Evolutionary conservation across 371 early-diverging fungal species (phyloP), one percentile per base, ranked within the genome.

Genomic region (Mortierella sp.): DNA sequence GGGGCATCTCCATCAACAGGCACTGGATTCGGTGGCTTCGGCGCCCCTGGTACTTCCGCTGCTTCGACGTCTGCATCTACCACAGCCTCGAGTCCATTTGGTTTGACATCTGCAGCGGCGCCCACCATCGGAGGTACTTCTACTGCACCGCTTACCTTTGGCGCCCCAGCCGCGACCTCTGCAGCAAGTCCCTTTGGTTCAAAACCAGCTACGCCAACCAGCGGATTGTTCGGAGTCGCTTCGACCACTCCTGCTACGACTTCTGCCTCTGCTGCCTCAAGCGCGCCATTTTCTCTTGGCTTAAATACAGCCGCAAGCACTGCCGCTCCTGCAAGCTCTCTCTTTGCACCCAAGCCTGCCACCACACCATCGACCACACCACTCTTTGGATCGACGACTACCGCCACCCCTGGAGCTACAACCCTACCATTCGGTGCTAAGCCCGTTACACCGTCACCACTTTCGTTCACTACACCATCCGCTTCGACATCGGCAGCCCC

Each of bases 401-500:
- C 60, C 27, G 30, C 81, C 1, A 9, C 70, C 12, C 19, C 73
- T 12, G 58, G 50, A 26, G 49, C 70, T 24, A n/a, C 59, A n/a
- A 17, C 17, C 14, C 48, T 56, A 37, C 17, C 65, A 23, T 66
- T 72, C 48, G 66, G 64, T 41, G 64, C 60, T n/a, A 69, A 56
- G 24, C 56, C 73, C 9, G 43, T 63, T 7, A 23, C 72, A 32
- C 28, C 70, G 14, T 43, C 65, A 2, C 42, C 52, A 42, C 24
- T 60, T 24, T 57, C 56, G 6, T 42, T 78, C 6, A 37, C 78
- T 39, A 37, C 79, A 6, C 70, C 80, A 34, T 60, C 82, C 19
- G 51, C 80, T 19, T 48, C 63, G 14, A 6, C 68, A 11, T 30
- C 79, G 19, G 72, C 84, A 44, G 83, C 81, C 27, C 85, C 86